A percentile compares a stretch with the other conserved stretches of the same genome.
phyloP scores from a whole-genome alignment of 2,329 filamentous ascomycete species.

The Aureobasidium zeae region DNA sequence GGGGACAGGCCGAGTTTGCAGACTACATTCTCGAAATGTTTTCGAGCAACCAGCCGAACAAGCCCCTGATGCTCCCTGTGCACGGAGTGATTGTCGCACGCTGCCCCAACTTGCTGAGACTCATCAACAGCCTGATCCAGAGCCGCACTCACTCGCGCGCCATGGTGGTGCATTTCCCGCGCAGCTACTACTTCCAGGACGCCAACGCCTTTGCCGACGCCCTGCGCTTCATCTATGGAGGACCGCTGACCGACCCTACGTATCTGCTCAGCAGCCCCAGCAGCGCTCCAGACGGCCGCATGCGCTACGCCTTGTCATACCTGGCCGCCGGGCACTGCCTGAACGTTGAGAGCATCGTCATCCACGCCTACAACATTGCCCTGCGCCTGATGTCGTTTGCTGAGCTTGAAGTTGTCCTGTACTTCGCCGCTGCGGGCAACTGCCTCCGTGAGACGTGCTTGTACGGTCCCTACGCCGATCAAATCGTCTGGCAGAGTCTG shows the following conservation, averaged over 20 bases:
- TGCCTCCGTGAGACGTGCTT: conserved; percentile 7
- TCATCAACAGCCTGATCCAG: conserved; percentile 3
- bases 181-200: conserved; percentile 12
- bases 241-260: conserved; percentile 9
- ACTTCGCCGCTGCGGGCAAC: conserved; percentile 35
- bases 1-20: conserved; percentile 17
- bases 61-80: conserved; percentile 13
- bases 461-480: conserved; percentile 48
- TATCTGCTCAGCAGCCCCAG: conserved; percentile 1
- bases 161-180: conserved; percentile 4
- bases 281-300: neutral
- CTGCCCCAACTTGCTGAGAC: conserved; percentile 11
- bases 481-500: conserved; percentile 47
- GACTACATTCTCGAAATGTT: conserved; percentile 17
- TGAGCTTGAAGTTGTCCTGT: conserved; percentile 50
- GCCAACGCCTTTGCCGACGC: conserved; percentile 14
- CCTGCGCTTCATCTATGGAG: conserved; percentile 16
- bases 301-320: conserved; percentile 44
- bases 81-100: conserved; percentile 16
- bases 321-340: conserved; percentile 51
- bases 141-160: neutral
- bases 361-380: conserved; percentile 47
- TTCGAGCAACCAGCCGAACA: neutral
- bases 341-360: conserved; percentile 32
- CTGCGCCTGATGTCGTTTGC: conserved; percentile 49